phyloP scores from a whole-genome alignment of 257 asterid genomes.

The Echium plantagineum region DNA sequence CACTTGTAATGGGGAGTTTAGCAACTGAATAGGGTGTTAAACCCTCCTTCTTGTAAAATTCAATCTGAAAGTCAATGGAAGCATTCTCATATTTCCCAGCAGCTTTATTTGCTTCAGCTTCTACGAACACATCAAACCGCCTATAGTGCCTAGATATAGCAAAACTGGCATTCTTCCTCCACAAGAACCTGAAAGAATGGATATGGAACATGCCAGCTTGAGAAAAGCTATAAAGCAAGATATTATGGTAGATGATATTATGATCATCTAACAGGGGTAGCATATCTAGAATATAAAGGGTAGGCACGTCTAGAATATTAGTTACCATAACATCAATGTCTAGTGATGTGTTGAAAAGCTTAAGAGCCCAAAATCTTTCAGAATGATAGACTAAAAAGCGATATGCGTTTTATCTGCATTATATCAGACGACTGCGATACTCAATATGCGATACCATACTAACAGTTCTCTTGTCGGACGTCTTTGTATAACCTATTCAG shows the following conservation, averaged over 20 bases:
- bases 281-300: too few species aligned
- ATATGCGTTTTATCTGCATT: neutral
- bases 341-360: neutral
- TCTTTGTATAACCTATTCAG: neutral
- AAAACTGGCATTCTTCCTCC: constrained; percentile 89
- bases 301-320: too few species aligned
- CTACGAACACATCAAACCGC: constrained; percentile 79
- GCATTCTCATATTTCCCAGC: constrained; percentile 77
- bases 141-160: constrained; percentile 89
- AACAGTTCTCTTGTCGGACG: neutral
- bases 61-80: constrained; percentile 87
- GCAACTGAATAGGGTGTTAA: constrained; percentile 61
- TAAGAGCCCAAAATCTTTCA: neutral
- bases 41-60: constrained; percentile 73
- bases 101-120: constrained; percentile 95
- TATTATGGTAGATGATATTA: neutral
- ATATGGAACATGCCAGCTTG: neutral
- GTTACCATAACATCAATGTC: neutral
- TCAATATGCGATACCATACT: too few species aligned
- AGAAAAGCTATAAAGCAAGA: neutral
- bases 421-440: neutral
- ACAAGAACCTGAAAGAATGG: constrained; percentile 47
- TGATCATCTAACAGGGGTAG: too few species aligned
- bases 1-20: constrained; percentile 81
- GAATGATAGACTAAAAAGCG: neutral